Evolutionary conservation across 2,329 filamentous ascomycete genomes (phyloP), one percentile per base, ranked within the genome.

Genomic region (Trichoderma afroharzianum): DNA sequence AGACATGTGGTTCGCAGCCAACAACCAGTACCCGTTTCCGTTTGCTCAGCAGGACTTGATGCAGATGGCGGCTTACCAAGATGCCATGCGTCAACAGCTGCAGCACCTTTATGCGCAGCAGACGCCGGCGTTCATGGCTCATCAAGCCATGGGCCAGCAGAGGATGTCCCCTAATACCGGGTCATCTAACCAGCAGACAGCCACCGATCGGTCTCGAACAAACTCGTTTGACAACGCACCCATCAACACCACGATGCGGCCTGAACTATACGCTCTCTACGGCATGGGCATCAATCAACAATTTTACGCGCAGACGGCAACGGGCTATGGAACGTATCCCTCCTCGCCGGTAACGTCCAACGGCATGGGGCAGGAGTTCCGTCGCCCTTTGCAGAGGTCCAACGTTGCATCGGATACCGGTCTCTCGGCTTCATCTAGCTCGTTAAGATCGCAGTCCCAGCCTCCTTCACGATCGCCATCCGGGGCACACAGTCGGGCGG

Each of bases 361-460:
- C 55, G 78, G 82, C 3, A 76, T 80, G 8, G 78, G 79, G 8
- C 81, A 87, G 33, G 89, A 91, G 72, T 87, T 86, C 74, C 85
- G 89, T 74, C 84, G 88, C 66, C 85, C 87, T 61, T 80, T 88
- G 68, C 88, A 91, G 74, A 83, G 89, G 76, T 86, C 87, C 1
- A 81, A 83, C 11, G 80, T 83, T 28, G 81, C 84, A 18, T 86
- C 83, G 28, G 88, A 90, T 43, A 78, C 84, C 15, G 83, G 83
- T 11, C 76, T 81, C 21, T 80, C 83, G 47, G 80, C 84, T 66
- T 83, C 87, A 30, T 87, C 83, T 70, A 87, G 88, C 74, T 83
- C 88, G n/a, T 78, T 90, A 73, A 85, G 89, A 74, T 91, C 89
- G 30, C 89, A 91, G 77, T 91, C 89, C n/a, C 89, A 91, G 77